Percentiles rank a stretch among this genome's conserved stretches.
phyloP scores from a whole-genome alignment of 768 basidiomycete species.

The Albatrellus ellisii region DNA sequence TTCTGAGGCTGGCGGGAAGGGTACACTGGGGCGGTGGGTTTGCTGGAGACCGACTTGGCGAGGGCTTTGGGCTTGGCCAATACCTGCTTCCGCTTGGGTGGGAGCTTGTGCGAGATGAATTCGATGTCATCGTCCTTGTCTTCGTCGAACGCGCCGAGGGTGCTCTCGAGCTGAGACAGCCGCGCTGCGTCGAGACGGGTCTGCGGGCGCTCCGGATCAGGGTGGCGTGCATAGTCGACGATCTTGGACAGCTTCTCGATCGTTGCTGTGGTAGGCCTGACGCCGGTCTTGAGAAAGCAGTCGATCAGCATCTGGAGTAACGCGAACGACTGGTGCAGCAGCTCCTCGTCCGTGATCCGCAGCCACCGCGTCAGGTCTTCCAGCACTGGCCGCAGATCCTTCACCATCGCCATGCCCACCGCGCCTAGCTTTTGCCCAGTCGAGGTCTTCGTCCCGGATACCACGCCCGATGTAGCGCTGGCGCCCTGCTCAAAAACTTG shows the following conservation, averaged over 20 bases:
- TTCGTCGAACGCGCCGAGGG: constrained; percentile 48
- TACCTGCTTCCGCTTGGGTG: constrained; percentile 2
- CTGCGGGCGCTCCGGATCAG: constrained; percentile 27
- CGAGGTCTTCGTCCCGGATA: constrained; percentile 14
- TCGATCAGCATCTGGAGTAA: constrained; percentile 69
- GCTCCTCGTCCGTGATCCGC: constrained; percentile 83
- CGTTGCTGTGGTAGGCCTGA: constrained; percentile 40
- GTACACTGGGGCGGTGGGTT: neutral
- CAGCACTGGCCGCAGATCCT: constrained; percentile 65
- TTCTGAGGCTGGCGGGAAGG: neutral
- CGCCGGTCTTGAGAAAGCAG: constrained; percentile 52
- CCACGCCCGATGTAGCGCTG: constrained; percentile 21
- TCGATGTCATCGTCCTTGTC: constrained; percentile 50
- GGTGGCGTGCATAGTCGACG: constrained; percentile 43
- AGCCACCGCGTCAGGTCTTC: constrained; percentile 78
- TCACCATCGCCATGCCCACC: constrained; percentile 63
- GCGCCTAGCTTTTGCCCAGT: constrained; percentile 33
- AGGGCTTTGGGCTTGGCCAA: constrained; percentile 16
- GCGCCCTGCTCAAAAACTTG: constrained; percentile 65
- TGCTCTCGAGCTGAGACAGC: constrained; percentile 50
- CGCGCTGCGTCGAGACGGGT: constrained; percentile 47
- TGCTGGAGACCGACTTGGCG: constrained; percentile 19
- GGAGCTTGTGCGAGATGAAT: constrained; percentile 29
- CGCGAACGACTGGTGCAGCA: constrained; percentile 80
- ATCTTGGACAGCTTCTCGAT: constrained; percentile 58